Base-by-base conservation (phyloP, 1,284 basidiomycete genomes). In the Filobasidium uniguttulatum region DNA sequence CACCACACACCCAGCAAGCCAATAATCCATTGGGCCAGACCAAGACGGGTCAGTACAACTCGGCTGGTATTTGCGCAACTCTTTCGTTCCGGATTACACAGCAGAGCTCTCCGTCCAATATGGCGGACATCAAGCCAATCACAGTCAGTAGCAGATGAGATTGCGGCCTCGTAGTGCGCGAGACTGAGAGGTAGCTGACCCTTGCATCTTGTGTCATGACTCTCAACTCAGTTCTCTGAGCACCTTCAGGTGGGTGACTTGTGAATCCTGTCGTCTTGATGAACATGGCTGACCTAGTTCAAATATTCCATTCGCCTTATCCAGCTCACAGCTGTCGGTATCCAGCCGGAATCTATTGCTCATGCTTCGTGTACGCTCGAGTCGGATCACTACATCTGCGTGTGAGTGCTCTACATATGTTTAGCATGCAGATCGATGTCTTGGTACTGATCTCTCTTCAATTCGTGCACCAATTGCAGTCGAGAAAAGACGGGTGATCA, bases 301-400 rank as follows among this genome's bases (percentile, higher is more conserved):
- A 3, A 37, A 49, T 22, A 9, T 23, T 29, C 3, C 9, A 26
- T n/a, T 17, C 37, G n/a, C 47, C 36, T 40, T 19, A 40, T 33
- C 26, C 2, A 98, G 75, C 84, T 99, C 65, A 91, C 91, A 29
- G 89, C 88, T 67, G 75, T 98, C 59, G 93, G 91, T 60, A 79
- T 99, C 59, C 89, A 97, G 71, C 90, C 93, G 48, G 82, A 85
- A 56, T 93, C 88, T 57, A 98, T 98, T 66, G 90, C 88, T 31
- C 98, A 98, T 74, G 90, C 96, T 78, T 89, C 83, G 37, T 74
- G 96, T 60, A 96, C 91, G 7, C 77, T 97, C 60, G 90, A 97
- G 73, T 93, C 88, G 58, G 93, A 98, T 75, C 85, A 85, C 69
- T 98, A 87, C 71, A 94, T 97, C 62, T 96, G 77, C 65, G 73